Evolutionary conservation across 371 early-diverging fungal species (phyloP).

Genomic region (Haplosporangium sp.): DNA sequence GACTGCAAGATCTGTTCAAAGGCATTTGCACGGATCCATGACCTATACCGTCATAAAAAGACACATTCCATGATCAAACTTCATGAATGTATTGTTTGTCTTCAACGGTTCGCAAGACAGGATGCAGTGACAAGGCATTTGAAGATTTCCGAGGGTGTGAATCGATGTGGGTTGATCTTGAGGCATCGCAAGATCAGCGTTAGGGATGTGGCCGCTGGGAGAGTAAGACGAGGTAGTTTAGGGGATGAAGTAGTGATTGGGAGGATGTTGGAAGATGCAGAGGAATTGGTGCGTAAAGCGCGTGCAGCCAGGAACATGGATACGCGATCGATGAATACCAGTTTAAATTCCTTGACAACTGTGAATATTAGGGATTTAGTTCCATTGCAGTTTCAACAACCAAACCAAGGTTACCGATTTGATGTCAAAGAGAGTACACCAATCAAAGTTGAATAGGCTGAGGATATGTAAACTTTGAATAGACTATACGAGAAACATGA

Average conservation of each 20-base stretch:
- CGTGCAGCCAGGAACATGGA: constrained; percentile 17
- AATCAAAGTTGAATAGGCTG: too few species aligned
- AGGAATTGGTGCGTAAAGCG: constrained; percentile 17
- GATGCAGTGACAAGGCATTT: constrained; percentile 48
- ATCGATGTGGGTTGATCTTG: constrained; percentile 31
- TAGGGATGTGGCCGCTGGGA: constrained; percentile 36
- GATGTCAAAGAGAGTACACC: too few species aligned
- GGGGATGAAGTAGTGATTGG: constrained; percentile 22
- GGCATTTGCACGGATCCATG: constrained; percentile 40
- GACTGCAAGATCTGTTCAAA: constrained; percentile 25
- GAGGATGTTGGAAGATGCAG: constrained; percentile 19
- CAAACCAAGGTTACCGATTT: not conserved
- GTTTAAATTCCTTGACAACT: not conserved
- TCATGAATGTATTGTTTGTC: constrained; percentile 35
- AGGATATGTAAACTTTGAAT: too few species aligned
- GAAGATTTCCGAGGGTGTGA: constrained; percentile 24
- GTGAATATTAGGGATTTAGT: not conserved
- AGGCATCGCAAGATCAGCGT: constrained; percentile 9
- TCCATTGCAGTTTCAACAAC: not conserved
- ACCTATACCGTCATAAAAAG: constrained; percentile 33
- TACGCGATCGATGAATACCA: constrained; percentile 10
- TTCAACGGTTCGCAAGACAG: constrained; percentile 33
- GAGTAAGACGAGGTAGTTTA: constrained; percentile 9
- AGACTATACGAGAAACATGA: too few species aligned
- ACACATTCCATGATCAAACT: constrained; percentile 27